Conservation (phyloP, 2,329 filamentous ascomycete genomes). For the Penicillium brevicompactum region DNA sequence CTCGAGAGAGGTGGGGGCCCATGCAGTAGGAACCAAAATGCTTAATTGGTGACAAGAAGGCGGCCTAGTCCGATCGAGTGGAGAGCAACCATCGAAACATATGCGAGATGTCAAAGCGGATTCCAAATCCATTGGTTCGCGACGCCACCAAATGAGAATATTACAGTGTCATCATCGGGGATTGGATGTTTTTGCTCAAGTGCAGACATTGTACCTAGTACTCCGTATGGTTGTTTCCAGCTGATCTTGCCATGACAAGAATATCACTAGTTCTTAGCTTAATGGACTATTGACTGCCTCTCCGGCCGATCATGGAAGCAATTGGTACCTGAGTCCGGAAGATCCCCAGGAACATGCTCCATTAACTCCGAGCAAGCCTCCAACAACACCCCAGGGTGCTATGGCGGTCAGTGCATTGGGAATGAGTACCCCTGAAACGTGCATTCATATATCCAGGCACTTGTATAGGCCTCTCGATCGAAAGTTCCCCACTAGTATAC, state of each 20-base stretch:
- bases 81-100: background rate
- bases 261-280: background rate
- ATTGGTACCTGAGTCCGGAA: background rate
- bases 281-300: background rate
- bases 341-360: background rate
- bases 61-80: conserved; percentile 1
- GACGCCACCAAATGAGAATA: background rate
- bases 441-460: background rate
- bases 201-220: background rate
- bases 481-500: background rate
- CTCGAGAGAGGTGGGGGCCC: background rate
- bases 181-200: background rate
- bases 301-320: background rate
- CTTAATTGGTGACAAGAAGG: background rate
- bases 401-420: background rate
- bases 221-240: background rate
- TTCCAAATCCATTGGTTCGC: background rate
- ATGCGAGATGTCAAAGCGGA: background rate
- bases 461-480: background rate
- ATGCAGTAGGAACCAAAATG: background rate
- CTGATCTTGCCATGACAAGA: background rate
- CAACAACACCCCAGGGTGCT: background rate
- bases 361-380: background rate
- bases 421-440: background rate
- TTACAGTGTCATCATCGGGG: background rate